These are phyloP conservation scores for Trichoderma harzianum DNA, from an alignment of 2,329 filamentous ascomycete genomes.

Conservation along the genomic window DNA sequence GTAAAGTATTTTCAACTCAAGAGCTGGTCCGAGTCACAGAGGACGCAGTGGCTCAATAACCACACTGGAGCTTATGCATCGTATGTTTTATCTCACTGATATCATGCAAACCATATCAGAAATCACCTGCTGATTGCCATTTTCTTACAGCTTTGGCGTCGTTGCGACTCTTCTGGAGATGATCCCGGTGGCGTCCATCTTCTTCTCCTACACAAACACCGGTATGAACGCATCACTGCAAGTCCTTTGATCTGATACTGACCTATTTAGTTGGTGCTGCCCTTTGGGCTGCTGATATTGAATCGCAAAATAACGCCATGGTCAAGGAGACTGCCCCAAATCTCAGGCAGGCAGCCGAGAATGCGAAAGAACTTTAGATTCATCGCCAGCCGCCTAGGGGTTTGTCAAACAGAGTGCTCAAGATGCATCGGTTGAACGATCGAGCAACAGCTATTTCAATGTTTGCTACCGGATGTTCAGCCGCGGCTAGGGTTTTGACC, in stretches of 20 bases:
- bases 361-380: conserved; percentile 34
- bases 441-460: not conserved
- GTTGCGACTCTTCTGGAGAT: conserved; percentile 80
- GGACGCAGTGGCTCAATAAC: conserved; percentile 64
- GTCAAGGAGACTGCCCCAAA: conserved; percentile 48
- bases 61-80: conserved; percentile 76
- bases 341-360: conserved; percentile 47
- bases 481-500: too few species aligned
- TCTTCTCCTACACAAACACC: conserved; percentile 88
- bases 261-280: conserved; percentile 70
- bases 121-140: conserved; percentile 15
- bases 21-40: conserved; percentile 66
- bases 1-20: conserved; percentile 86
- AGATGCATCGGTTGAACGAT: not conserved
- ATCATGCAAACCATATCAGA: not conserved
- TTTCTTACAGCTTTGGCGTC: conserved; percentile 61
- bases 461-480: not conserved
- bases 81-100: conserved; percentile 45
- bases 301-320: conserved; percentile 53
- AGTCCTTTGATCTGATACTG: not conserved
- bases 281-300: conserved; percentile 88
- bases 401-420: not conserved
- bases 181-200: conserved; percentile 75
- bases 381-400: not conserved
- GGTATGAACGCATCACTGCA: conserved; percentile 37